phyloP scores from a whole-genome alignment of 345 rosid species.

The Populus tremula region DNA sequence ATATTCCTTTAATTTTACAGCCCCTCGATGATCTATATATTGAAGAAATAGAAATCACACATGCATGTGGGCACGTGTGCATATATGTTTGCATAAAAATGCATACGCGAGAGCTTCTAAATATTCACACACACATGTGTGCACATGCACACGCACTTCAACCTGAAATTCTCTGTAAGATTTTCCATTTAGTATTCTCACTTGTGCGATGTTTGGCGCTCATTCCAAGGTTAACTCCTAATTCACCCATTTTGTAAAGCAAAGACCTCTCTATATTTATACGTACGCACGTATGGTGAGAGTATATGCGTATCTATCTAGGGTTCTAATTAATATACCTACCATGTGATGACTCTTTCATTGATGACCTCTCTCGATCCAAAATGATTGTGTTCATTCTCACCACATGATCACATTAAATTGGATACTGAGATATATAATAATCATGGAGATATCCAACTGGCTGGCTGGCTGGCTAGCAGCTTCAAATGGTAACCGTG shows the following conservation, averaged over 20 bases:
- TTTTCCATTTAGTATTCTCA: conserved; percentile 7
- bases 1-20: background rate
- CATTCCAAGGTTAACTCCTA: conserved; percentile 17
- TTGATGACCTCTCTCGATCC: background rate
- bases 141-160: conserved; percentile 87
- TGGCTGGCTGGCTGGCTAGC: too few relatives aligned
- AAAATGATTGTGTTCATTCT: conserved; percentile 18
- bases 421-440: background rate
- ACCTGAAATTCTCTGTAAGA: conserved; percentile 33
- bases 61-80: conserved; percentile 82
- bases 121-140: conserved; percentile 74
- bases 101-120: conserved; percentile 50
- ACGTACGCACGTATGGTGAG: background rate
- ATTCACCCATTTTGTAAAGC: background rate
- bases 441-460: too few relatives aligned
- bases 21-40: background rate
- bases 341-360: conserved; percentile 8
- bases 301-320: background rate
- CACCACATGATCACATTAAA: conserved; percentile 21
- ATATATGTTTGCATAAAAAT: conserved; percentile 37
- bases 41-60: conserved; percentile 35
- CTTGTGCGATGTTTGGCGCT: conserved; percentile 16
- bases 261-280: too few relatives aligned
- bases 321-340: background rate
- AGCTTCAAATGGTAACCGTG: too few relatives aligned